Base-by-base conservation (phyloP, 23 red algal species). In the Gracilaria caudata region DNA sequence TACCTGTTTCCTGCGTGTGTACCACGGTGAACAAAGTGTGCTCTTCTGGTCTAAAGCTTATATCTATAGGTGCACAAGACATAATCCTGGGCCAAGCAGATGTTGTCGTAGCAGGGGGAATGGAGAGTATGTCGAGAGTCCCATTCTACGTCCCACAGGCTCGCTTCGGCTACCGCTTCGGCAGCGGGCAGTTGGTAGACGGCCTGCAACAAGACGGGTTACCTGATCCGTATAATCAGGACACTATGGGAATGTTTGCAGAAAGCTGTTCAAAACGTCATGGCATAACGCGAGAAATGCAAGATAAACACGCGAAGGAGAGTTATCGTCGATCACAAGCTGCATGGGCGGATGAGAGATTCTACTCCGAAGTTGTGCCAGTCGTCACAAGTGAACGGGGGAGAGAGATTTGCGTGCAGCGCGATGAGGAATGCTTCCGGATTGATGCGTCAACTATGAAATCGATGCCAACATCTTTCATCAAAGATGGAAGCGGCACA, bases 11-110 rank as follows among this genome's bases (percentile, higher is more conserved):
- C 49, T 87, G 86, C 43, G 86, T 93, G 13, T 98, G 96, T 81
- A 94, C 89, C 47, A 98, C 96, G 4, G 91, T 98, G 61, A 98
- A 98, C 77, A 98, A 98, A 78, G 96, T 98, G 20, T 98, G 96
- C 81, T 77, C 96, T 3, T 94, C 92, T 11, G 92, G 92, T 21
- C 51, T 95, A 21, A 95, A 95, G 83, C 68, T 86, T 37, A 70
- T 95, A 49, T 74, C 71, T 7, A 49, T 98, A 33, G 96, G 86
- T 45, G 92, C 66, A 25, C 75, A 95, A 68, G 87, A 87, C 39
- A 77, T 98, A 34, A 56, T 74, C n/a, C 68, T 95, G 1, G 96
- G 96, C 0, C 33, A 68, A 25, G 96, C 96, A n/a, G 89, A 95
- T 40, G 68, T 92, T 35, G 87, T 93, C 25, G 92, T 95, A 53